Conservation (phyloP, 306 rosid species). For the Ochetophila trinervis region DNA sequence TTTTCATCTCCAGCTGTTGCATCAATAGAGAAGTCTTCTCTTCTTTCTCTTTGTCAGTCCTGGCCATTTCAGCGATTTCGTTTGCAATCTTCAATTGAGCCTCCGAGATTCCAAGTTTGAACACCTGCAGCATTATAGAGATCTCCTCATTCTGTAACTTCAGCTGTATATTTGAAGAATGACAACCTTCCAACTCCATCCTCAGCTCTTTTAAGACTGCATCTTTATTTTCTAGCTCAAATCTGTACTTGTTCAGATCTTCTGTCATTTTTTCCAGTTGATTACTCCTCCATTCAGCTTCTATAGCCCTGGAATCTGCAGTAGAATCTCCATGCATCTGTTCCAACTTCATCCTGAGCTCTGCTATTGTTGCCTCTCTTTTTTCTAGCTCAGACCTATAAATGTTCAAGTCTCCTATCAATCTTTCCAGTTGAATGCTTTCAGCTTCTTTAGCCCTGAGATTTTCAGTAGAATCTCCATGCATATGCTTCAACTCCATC, state of each 20-base stretch:
- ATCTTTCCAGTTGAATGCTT: constrained; percentile 13
- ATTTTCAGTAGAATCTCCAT: background rate
- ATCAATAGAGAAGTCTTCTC: constrained; percentile 35
- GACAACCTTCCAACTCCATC: constrained; percentile 50
- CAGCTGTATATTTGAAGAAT: constrained; percentile 43
- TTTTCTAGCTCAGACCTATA: constrained; percentile 13
- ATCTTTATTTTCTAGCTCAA: constrained; percentile 45
- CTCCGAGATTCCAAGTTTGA: constrained; percentile 56
- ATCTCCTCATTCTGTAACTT: constrained; percentile 71
- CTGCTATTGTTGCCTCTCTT: constrained; percentile 15
- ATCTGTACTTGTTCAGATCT: constrained; percentile 37
- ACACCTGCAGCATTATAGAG: constrained; percentile 54
- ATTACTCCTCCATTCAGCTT: constrained; percentile 18
- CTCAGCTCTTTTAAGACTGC: constrained; percentile 38
- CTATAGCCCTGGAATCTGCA: constrained; percentile 1
- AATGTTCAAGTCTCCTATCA: constrained; percentile 11
- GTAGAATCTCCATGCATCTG: background rate
- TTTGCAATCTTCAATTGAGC: constrained; percentile 49
- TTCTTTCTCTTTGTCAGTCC: constrained; percentile 38
- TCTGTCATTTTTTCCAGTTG: constrained; percentile 21
- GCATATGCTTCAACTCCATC: constrained; percentile 23
- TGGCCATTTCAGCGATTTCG: constrained; percentile 36
- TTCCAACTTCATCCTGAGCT: constrained; percentile 14
- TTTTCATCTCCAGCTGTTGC: constrained; percentile 60
- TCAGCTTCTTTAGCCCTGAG: constrained; percentile 9